Evolutionary conservation across 2,329 filamentous ascomycete genomes (phyloP), one percentile per base, ranked within the genome.

Genomic region (Dichotomopilus funicola): DNA sequence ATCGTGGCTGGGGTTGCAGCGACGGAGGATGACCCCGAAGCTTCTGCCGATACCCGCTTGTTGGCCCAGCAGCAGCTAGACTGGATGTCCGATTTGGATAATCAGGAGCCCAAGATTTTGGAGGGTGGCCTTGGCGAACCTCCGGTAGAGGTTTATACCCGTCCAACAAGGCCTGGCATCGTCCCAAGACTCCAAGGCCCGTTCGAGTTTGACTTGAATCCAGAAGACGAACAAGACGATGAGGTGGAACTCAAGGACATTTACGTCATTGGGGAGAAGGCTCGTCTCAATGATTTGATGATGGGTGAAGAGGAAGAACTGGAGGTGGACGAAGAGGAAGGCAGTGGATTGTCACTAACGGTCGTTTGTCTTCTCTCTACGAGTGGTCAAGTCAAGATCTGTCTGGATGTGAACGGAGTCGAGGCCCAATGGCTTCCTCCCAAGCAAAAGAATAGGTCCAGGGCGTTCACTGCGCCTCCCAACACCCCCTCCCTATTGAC

Each of bases 1-100:
- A 88, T 95, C 55, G 85, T 95, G 33, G 85, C 88, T 41, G 90
- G 89, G 61, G 73, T 87, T 10, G 83, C 78, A 2, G 78, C 79
- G 3, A 75, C 81, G 42, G 82, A 86, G 61, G 82, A 84, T 61
- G 81, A 86, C 61, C 75, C 78, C 1, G 67, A 73, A 2, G 73
- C 80, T 13, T 74, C 81, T 4, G 71, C 78, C 27, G 72, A 75
- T 33, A 75, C 76, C 38, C 84, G 78, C 65, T 71, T 81, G 3
- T 70, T 86, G 37, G 79, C 79, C 1, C 81, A 85, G 64, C 83
- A 86, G 63, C 83, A 86, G 63, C 71, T 86, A 6, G 78, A 83
- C 52, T 86, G 83, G 83, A 86, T 86, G 80, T 77, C 81, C 2
- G 82, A 86, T 54, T 68, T 86, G 49, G 83, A 86, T 64, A 75